Base-by-base conservation (phyloP, 2,329 filamentous ascomycete species). In the Pestalotiopsis sp. region DNA sequence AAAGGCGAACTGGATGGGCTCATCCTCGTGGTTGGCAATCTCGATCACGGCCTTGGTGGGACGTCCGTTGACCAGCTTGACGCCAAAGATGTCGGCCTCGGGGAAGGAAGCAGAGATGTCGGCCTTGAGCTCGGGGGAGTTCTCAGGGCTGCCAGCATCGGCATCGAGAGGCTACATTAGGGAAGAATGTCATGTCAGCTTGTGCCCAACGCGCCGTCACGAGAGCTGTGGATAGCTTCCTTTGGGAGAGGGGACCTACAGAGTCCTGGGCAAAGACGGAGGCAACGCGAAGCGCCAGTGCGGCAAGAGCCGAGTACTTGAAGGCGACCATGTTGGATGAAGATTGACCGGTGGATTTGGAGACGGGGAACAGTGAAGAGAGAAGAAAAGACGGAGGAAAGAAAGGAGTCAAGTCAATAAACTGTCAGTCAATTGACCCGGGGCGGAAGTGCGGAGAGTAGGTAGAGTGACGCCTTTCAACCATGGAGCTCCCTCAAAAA, bases 1-100 rank as follows among this genome's bases (percentile, higher is more conserved):
- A 75, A 97, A 88, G 78, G 90, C 87, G 70, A 99, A 86, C 71
- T 87, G 88, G 77, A 99, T 88, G 27, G 94, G 88, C 66, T 86
- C 86, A 13, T 89, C 86, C 83, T 99, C 96, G 71, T 93, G 86
- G 86, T 99, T 99, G 80, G 86, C 89, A 79, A 99, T 86, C 76
- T 94, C 90, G 75, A 99, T 84, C 67, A 97, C 83, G 45, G 94
- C 92, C 80, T 93, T 90, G 72, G 94, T 97, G 57, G 94, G 90
- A 73, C 92, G 91, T 77, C 94, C 94, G 80, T 99, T 99, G 85
- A 98, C 89, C 74, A 98, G 90, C 89, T 97, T 97, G 75, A 98
- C 90, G 76, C 95, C 96, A 75, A 98, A 96, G 82, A 97, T 91
- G 84, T 97, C 93, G 84, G 91, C 80, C 78, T 91, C 85, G 82